A percentile compares a stretch with the other conserved stretches of the same genome.
These are phyloP conservation scores for Teunomyces cretensis DNA, from an alignment of 805 yeast genomes.

Conservation along the genomic window DNA sequence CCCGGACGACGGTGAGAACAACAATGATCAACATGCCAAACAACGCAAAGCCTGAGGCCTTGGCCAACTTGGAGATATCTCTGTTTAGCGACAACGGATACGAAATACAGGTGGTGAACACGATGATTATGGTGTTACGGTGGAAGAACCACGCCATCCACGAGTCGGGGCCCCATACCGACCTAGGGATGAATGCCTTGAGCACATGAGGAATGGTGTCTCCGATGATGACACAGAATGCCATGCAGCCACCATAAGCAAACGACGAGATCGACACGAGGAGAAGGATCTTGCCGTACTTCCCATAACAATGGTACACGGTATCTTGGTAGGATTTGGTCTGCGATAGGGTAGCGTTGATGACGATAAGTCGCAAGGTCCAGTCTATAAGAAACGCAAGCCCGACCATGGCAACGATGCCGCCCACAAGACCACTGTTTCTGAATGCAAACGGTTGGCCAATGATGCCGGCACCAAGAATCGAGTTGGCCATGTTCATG, in stretches of 20 bases:
- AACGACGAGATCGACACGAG: slow-evolving; percentile 79
- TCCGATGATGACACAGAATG: slow-evolving; percentile 91
- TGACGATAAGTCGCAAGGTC: slow-evolving; percentile 77
- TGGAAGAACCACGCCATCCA: slow-evolving; percentile 53
- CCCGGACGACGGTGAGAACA: slow-evolving; percentile 66
- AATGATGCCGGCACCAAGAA: slow-evolving; percentile 92
- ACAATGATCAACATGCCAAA: slow-evolving; percentile 82
- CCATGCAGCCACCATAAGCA: slow-evolving; percentile 93
- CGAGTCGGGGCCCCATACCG: slow-evolving; percentile 29
- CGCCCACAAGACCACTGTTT: slow-evolving; percentile 78
- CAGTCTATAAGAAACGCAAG: slow-evolving; percentile 80
- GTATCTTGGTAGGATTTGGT: slow-evolving; percentile 82
- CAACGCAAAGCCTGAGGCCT: slow-evolving; percentile 82
- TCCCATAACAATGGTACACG: slow-evolving; percentile 77
- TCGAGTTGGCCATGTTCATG: slow-evolving; percentile 96
- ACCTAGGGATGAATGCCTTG: slow-evolving; percentile 56
- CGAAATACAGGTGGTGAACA: slow-evolving; percentile 71
- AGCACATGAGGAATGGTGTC: slow-evolving; percentile 93
- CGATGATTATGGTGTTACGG: slow-evolving; percentile 67
- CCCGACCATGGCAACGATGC: slow-evolving; percentile 56
- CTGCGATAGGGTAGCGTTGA: slow-evolving; percentile 77
- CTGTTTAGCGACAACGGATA: slow-evolving; percentile 79
- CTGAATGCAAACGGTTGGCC: slow-evolving; percentile 89
- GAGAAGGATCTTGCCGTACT: slow-evolving; percentile 62
- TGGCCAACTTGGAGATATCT: slow-evolving; percentile 82